Base-by-base conservation (phyloP, 1,139 yeast species). In the Eremothecium coryli region DNA sequence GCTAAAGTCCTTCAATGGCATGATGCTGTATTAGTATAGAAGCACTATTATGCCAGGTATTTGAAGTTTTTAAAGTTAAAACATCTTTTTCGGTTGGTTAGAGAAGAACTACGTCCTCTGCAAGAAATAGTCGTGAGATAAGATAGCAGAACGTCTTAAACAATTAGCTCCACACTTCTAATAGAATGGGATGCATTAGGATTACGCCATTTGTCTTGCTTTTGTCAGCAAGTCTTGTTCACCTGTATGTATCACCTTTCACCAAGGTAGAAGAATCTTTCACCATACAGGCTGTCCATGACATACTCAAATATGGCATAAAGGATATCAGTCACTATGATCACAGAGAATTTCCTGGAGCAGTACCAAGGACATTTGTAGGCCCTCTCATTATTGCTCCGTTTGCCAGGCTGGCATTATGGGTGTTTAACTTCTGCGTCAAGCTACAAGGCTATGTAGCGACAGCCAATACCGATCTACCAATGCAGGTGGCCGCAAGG, bases 181-280 rank as follows among this genome's bases (percentile, higher is more conserved):
- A n/a, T n/a, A n/a, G n/a, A n/a, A n/a, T n/a, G n/a, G n/a, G n/a
- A n/a, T n/a, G n/a, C n/a, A n/a, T n/a, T n/a, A n/a, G n/a, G n/a
- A n/a, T n/a, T n/a, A n/a, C n/a, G n/a, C n/a, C n/a, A n/a, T n/a
- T n/a, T n/a, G n/a, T n/a, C n/a, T n/a, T n/a, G n/a, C n/a, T n/a
- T n/a, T n/a, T n/a, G n/a, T n/a, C n/a, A n/a, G n/a, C n/a, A n/a
- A n/a, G n/a, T n/a, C n/a, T n/a, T n/a, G 22, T 10, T 8, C 71
- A 79, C 52, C 51, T 79, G 42, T 45, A 64, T 15, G 46, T 71
- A 2, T 69, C 95, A 0, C 96, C 96, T 0, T 85, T 66, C 56
- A 80, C 96, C 4, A 88, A 90, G 57, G 96, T 90, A 1, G 97
- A 90, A 54, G 98, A 90, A 54, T 82, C 95, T 23, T 90, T 90